Evolutionary conservation across 2,329 filamentous ascomycete genomes (phyloP).

Genomic region (Herpotrichia juniperi): DNA sequence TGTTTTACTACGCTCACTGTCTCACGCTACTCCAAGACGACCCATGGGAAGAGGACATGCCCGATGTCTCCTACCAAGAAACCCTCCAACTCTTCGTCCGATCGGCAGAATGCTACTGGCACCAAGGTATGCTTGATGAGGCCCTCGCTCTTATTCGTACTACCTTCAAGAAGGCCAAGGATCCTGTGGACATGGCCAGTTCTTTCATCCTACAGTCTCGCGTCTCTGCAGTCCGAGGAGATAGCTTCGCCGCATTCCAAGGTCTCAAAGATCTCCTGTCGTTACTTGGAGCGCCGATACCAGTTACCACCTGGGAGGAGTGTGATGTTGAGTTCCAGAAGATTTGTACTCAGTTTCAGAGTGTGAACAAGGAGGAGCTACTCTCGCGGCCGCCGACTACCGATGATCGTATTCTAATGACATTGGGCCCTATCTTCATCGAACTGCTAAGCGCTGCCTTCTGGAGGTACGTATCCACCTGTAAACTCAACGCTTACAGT

Average conservation of each 20-base stretch:
- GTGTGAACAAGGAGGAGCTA: slow-evolving; percentile 59
- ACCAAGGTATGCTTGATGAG: slow-evolving; percentile 72
- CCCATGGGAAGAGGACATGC: slow-evolving; percentile 72
- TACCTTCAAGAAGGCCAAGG: slow-evolving; percentile 73
- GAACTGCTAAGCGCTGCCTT: slow-evolving; percentile 74
- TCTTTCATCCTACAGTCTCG: slow-evolving; percentile 84
- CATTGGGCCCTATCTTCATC: slow-evolving; percentile 71
- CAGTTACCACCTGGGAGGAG: slow-evolving; percentile 72
- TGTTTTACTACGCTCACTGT: slow-evolving; percentile 80
- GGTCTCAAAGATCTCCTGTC: slow-evolving; percentile 73
- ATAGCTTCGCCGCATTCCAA: slow-evolving; percentile 71
- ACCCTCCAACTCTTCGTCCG: slow-evolving; percentile 74
- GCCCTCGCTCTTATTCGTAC: slow-evolving; percentile 72
- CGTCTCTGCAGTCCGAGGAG: slow-evolving; percentile 75
- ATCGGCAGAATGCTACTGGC: slow-evolving; percentile 82
- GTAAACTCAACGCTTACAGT: background rate
- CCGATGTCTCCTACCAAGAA: slow-evolving; percentile 84
- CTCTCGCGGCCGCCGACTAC: slow-evolving; percentile 40
- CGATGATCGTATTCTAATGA: slow-evolving; percentile 62
- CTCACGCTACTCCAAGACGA: slow-evolving; percentile 78
- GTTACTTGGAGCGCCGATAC: slow-evolving; percentile 69
- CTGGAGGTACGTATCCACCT: slow-evolving; percentile 56
- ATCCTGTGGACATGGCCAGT: slow-evolving; percentile 78
- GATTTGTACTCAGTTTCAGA: slow-evolving; percentile 35
- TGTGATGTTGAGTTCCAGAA: slow-evolving; percentile 77